Conservation (phyloP, 2,329 filamentous ascomycete genomes). For the Akanthomyces lecanii region DNA sequence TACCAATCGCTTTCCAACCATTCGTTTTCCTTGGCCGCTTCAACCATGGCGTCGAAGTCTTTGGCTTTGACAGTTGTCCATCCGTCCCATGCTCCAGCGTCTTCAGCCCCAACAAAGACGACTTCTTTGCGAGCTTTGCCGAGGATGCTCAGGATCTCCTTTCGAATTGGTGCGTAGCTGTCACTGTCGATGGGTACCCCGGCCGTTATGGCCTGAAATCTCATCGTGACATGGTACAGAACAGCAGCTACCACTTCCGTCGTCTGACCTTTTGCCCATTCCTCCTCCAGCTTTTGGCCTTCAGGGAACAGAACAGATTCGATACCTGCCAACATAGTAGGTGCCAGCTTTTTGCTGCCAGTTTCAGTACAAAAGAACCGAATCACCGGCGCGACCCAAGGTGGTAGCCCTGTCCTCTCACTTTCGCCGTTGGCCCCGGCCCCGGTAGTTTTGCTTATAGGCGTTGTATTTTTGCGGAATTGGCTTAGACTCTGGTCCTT, state of each 20-base stretch:
- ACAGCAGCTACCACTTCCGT: slow-evolving; percentile 56
- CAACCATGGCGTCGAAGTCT: slow-evolving; percentile 60
- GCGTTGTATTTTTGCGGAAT: slow-evolving; percentile 37
- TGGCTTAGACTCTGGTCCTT: slow-evolving; percentile 42
- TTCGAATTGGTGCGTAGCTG: slow-evolving; percentile 43
- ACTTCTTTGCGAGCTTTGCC: slow-evolving; percentile 39
- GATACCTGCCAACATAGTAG: slow-evolving; percentile 71
- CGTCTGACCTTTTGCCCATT: slow-evolving; percentile 46
- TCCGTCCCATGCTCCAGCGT: slow-evolving; percentile 49
- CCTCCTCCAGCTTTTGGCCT: slow-evolving; percentile 43
- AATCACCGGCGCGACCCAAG: slow-evolving; percentile 67
- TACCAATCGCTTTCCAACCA: slow-evolving; percentile 65
- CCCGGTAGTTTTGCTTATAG: slow-evolving; percentile 25
- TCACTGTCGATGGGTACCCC: slow-evolving; percentile 37
- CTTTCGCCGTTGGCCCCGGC: slow-evolving; percentile 32
- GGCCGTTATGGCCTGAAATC: slow-evolving; percentile 39
- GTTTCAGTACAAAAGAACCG: slow-evolving; percentile 59
- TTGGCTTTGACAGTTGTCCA: slow-evolving; percentile 46
- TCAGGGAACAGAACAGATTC: slow-evolving; percentile 49
- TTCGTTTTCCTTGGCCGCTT: slow-evolving; percentile 50
- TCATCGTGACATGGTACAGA: slow-evolving; percentile 55
- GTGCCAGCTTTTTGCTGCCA: slow-evolving; percentile 57
- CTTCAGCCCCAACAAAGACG: slow-evolving; percentile 34
- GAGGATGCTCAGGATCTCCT: slow-evolving; percentile 43
- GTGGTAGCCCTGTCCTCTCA: slow-evolving; percentile 42